Percentiles rank a stretch among this genome's conserved stretches.
phyloP scores from a whole-genome alignment of 208 protist species.

The Leishmania tropica region DNA sequence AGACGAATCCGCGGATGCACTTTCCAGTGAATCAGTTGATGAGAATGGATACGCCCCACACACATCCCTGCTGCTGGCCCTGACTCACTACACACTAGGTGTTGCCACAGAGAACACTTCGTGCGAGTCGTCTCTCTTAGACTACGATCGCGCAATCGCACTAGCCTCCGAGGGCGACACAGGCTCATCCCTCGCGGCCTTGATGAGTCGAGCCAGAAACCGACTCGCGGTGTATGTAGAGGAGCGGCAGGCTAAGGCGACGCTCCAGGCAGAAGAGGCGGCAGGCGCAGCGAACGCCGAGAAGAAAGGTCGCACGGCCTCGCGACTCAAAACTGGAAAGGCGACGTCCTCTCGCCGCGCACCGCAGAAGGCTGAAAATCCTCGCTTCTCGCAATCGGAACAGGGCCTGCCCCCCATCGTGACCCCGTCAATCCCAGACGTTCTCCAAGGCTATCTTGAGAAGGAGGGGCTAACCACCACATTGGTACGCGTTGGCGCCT shows the following conservation, averaged over 20 bases:
- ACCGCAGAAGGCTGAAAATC: conserved; percentile 9
- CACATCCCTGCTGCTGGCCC: conserved; percentile 11
- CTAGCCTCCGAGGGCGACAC: not conserved
- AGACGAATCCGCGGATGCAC: not conserved
- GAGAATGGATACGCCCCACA: not conserved
- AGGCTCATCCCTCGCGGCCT: not conserved
- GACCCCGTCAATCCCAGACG: conserved; percentile 27
- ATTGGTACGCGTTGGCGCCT: conserved; percentile 9
- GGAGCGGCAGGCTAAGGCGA: conserved; percentile 14
- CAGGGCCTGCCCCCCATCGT: conserved; percentile 2
- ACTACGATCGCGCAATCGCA: conserved; percentile 25
- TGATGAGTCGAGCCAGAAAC: conserved; percentile 16
- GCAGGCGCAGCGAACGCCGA: conserved; percentile 7
- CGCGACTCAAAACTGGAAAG: conserved; percentile 3
- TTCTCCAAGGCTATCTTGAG: conserved; percentile 25
- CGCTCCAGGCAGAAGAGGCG: conserved; percentile 14
- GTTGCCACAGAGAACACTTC: conserved; percentile 16
- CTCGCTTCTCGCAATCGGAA: conserved; percentile 13
- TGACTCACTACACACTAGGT: conserved; percentile 22
- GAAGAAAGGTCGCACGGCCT: conserved; percentile 3
- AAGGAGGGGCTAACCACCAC: conserved; percentile 24
- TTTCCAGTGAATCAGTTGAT: not conserved
- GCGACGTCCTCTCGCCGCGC: conserved; percentile 11
- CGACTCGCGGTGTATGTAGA: conserved; percentile 20
- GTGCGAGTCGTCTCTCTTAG: conserved; percentile 19